Percentiles rank a stretch among this genome's conserved stretches.
Evolutionary conservation across 2,329 filamentous ascomycete genomes (phyloP).

Genomic region (Balansia obtecta): DNA sequence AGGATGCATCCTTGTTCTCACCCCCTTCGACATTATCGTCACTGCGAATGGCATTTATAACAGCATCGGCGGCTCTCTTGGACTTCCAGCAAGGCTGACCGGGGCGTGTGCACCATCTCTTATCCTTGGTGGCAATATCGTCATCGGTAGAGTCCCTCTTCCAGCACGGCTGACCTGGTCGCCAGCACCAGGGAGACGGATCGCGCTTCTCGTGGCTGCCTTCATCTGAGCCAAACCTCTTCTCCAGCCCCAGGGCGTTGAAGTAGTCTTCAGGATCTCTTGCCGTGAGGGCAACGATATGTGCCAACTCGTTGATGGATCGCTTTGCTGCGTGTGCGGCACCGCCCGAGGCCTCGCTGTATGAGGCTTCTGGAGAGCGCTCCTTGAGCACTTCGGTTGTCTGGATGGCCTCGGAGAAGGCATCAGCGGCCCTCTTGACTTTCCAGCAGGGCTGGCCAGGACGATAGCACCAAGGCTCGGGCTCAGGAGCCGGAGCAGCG

Average conservation of each 20-base stretch:
- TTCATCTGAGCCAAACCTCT: slow-evolving; percentile 12
- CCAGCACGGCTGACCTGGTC: slow-evolving; percentile 28
- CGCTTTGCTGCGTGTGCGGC: slow-evolving; percentile 26
- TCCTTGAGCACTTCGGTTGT: slow-evolving; percentile 13
- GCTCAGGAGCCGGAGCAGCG: slow-evolving; percentile 9
- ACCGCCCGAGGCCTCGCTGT: slow-evolving; percentile 22
- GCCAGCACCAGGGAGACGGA: slow-evolving; percentile 21
- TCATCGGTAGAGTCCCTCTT: slow-evolving; percentile 12
- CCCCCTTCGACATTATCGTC: slow-evolving; percentile 4
- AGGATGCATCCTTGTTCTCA: slow-evolving; percentile 11
- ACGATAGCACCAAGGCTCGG: slow-evolving; percentile 14
- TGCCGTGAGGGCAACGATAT: slow-evolving; percentile 20
- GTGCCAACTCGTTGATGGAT: slow-evolving; percentile 26
- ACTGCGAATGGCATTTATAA: slow-evolving; percentile 17
- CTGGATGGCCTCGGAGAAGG: slow-evolving; percentile 13
- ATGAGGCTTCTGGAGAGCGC: slow-evolving; percentile 15
- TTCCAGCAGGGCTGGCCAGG: slow-evolving; percentile 18
- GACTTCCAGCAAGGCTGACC: slow-evolving; percentile 21
- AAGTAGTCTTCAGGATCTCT: slow-evolving; percentile 20
- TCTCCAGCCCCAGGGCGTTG: slow-evolving; percentile 17
- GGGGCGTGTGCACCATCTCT: slow-evolving; percentile 7
- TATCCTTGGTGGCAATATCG: slow-evolving; percentile 14
- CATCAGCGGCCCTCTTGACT: slow-evolving; percentile 13
- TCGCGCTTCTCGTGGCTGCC: slow-evolving; percentile 9
- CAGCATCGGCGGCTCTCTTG: slow-evolving; percentile 25